Evolutionary conservation across 2,329 filamentous ascomycete genomes (phyloP), one percentile per base, ranked within the genome.

Genomic region (Lojkania enalia): DNA sequence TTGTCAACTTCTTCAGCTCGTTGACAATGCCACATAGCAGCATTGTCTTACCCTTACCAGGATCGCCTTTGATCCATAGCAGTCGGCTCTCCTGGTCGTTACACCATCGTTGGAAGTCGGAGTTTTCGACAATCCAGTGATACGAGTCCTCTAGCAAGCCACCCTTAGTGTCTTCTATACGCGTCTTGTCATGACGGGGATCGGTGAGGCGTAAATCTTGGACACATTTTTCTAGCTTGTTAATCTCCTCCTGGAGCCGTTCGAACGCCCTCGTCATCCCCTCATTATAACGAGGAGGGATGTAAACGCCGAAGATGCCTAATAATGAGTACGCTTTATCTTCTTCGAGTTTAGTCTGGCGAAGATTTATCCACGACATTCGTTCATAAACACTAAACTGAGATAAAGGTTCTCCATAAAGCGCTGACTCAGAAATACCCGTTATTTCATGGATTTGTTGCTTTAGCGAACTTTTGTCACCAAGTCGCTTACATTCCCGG

Each of bases 71-170:
- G n/a, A n/a, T n/a, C n/a, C 18, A 36, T 36, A 36, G 58, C 5
- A 68, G 27, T 21, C 49, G 51, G 15, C 41, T 46, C n/a, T 63
- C 42, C 13, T 62, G 41, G 14, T 42, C 45, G 49, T 61, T 37
- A n/a, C 42, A 41, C 61, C 58, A 64, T 31, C 38, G 41, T 40
- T 43, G 37, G 41, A 58, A 63, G 44, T 54, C 37, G 5, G 32
- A 20, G 36, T 62, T 48, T 27, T 57, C 20, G n/a, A 60, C 39
- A 16, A 60, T 53, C 60, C 44, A 51, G 25, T 35, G 21, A 27
- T 48, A 51, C 33, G 35, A 40, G 25, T 44, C 44, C 30, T 39
- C 20, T 20, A 51, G 39, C n/a, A n/a, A n/a, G n/a, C n/a, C n/a
- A n/a, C n/a, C n/a, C n/a, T n/a, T n/a, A n/a, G n/a, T n/a, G n/a